Evolutionary conservation across 2,329 filamentous ascomycete species (phyloP).

Genomic region (Calonectria hongkongensis): DNA sequence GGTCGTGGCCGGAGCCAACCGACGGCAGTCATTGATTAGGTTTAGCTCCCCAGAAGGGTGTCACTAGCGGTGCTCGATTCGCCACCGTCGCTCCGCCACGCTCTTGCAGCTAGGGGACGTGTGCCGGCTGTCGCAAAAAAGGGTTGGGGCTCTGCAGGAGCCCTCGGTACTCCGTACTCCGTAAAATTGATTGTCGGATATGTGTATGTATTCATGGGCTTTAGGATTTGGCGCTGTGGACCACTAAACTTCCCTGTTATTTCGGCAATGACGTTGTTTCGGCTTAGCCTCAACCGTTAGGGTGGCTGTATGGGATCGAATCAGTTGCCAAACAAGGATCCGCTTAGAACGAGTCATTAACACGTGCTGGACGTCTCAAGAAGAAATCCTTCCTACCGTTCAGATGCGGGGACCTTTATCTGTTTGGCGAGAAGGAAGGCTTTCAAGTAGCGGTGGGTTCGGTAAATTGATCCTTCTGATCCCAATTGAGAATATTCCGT

Average conservation of each 20-base stretch:
- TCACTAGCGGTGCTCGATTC: constrained; percentile 1
- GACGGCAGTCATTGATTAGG: constrained; percentile 13
- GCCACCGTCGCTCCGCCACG: constrained; percentile 20
- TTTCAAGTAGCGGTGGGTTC: neutral
- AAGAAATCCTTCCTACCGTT: constrained; percentile 1
- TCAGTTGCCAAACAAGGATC: too few species aligned
- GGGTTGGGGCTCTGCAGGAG: neutral
- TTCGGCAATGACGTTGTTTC: constrained; percentile 24
- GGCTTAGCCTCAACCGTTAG: constrained; percentile 14
- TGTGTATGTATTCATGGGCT: too few species aligned
- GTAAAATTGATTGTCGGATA: too few species aligned
- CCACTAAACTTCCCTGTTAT: constrained; percentile 1
- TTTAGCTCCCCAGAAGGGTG: constrained; percentile 4
- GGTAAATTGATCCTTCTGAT: constrained; percentile 13
- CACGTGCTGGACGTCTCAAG: neutral
- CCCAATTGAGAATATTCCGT: constrained; percentile 14
- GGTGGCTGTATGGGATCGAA: neutral
- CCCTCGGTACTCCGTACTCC: too few species aligned
- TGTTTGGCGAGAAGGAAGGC: too few species aligned
- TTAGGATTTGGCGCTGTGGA: too few species aligned
- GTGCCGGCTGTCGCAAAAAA: neutral
- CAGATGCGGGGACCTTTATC: neutral
- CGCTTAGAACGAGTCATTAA: neutral
- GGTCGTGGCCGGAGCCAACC: constrained; percentile 1
- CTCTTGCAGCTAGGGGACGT: neutral